Conservation (phyloP, 805 yeast genomes). For the Cyberlindnera veronae region DNA sequence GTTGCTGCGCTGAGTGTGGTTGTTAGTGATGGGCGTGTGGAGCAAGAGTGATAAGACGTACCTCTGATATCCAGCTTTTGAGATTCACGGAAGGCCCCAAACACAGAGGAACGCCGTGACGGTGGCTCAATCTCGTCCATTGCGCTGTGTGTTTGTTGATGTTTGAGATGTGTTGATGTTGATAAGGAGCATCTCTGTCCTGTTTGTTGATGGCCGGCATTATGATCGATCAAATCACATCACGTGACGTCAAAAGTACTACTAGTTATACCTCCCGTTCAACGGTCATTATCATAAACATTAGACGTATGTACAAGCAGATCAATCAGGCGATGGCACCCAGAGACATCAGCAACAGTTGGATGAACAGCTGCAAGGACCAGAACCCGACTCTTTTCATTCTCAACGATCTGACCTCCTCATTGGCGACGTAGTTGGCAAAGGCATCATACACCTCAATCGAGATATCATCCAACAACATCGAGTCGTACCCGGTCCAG, state of each 20-base stretch:
- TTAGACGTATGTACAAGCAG: neutral
- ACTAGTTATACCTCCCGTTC: no score
- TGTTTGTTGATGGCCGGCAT: no score
- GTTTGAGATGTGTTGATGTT: no score
- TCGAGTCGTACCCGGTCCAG: constrained; percentile 92
- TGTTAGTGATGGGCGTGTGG: neutral
- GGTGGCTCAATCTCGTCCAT: neutral
- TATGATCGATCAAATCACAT: no score
- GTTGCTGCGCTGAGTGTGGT: constrained; percentile 6
- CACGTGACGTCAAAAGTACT: no score
- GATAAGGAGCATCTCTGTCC: no score
- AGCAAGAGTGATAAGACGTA: constrained; percentile 1
- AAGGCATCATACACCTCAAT: constrained; percentile 89
- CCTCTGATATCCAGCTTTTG: constrained; percentile 17
- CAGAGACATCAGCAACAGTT: constrained; percentile 75
- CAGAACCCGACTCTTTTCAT: constrained; percentile 87
- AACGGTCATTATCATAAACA: no score
- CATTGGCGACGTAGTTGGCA: constrained; percentile 85
- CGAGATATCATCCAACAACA: constrained; percentile 86
- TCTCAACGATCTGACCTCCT: constrained; percentile 66
- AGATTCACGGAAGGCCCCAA: constrained; percentile 10
- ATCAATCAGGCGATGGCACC: constrained; percentile 56
- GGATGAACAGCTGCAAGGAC: constrained; percentile 83
- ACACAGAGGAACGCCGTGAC: constrained; percentile 9
- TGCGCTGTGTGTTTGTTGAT: no score